phyloP scores from a whole-genome alignment of 345 rosid species.

The Chamaenerion angustifolium region DNA sequence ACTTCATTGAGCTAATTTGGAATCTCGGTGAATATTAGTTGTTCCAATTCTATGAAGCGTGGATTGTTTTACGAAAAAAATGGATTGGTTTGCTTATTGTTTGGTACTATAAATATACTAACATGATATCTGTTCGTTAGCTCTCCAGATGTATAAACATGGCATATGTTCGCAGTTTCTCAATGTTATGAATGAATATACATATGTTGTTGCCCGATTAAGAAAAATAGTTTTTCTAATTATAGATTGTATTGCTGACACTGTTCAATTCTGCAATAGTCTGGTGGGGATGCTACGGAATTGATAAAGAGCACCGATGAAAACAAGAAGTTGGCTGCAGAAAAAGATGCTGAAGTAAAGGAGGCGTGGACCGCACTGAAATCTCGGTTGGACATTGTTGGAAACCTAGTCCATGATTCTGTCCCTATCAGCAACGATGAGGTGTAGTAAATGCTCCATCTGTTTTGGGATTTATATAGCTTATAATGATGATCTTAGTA shows the following conservation, averaged over 20 bases:
- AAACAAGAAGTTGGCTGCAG: conserved; percentile 31
- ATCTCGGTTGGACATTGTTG: conserved; percentile 48
- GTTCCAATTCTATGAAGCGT: no score
- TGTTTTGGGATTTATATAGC: background rate
- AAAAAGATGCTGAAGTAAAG: conserved; percentile 59
- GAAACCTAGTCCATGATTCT: conserved; percentile 84
- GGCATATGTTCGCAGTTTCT: background rate
- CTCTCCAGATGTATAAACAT: background rate
- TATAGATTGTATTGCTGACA: no score
- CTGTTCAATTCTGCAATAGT: conserved; percentile 8
- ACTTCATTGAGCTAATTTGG: no score
- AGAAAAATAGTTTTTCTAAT: no score
- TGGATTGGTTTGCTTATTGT: no score
- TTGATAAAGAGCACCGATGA: conserved; percentile 37
- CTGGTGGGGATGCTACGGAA: conserved; percentile 43
- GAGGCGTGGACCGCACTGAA: conserved; percentile 40
- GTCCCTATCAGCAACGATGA: conserved; percentile 67
- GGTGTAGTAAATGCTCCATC: conserved; percentile 17
- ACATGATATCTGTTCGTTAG: no score
- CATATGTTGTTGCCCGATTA: background rate
- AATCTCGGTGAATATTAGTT: no score
- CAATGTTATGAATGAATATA: no score
- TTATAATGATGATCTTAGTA: background rate
- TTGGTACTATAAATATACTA: no score
- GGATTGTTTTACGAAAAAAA: no score